Evolutionary conservation across 805 yeast species (phyloP).

Genomic region (Spathaspora girioi): DNA sequence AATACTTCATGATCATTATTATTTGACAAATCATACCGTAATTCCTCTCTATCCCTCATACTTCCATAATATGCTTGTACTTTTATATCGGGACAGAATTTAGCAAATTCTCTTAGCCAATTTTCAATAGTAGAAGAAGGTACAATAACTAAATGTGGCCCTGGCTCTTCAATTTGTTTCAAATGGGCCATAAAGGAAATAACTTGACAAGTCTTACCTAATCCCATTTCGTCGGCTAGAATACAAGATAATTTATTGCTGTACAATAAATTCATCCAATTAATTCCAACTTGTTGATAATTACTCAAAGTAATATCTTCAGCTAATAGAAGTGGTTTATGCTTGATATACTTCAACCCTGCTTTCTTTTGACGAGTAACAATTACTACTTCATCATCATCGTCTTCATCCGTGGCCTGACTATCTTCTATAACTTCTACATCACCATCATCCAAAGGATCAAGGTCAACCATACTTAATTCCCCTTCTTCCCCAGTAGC

Average conservation of each 20-base stretch:
- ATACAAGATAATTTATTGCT: slow-evolving; percentile 82
- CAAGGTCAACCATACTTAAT: slow-evolving; percentile 55
- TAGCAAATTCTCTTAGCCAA: slow-evolving; percentile 92
- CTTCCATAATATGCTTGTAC: slow-evolving; percentile 96
- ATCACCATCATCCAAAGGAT: slow-evolving; percentile 28
- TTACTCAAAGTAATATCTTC: slow-evolving; percentile 67
- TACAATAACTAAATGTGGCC: slow-evolving; percentile 91
- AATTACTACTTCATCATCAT: slow-evolving; percentile 33
- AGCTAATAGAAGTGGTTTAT: slow-evolving; percentile 68
- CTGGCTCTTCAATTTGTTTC: slow-evolving; percentile 57
- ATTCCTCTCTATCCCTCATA: slow-evolving; percentile 76
- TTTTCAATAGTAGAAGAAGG: slow-evolving; percentile 96
- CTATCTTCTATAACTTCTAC: slow-evolving; percentile 22
- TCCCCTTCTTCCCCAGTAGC: slow-evolving; percentile 62
- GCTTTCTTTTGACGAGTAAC: slow-evolving; percentile 18
- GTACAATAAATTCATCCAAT: slow-evolving; percentile 85
- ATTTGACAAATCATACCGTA: slow-evolving; percentile 59
- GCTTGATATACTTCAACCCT: slow-evolving; percentile 48
- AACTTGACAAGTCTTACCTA: slow-evolving; percentile 96
- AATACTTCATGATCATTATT: slow-evolving; percentile 73
- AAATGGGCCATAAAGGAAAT: slow-evolving; percentile 86
- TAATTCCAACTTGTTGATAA: slow-evolving; percentile 95
- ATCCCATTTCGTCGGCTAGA: slow-evolving; percentile 97
- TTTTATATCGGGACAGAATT: slow-evolving; percentile 76
- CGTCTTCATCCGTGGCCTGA: slow-evolving; percentile 17